Percentiles rank a stretch among this genome's conserved stretches.
Conservation (phyloP, 257 asterid genomes). For the Lycium barbarum region DNA sequence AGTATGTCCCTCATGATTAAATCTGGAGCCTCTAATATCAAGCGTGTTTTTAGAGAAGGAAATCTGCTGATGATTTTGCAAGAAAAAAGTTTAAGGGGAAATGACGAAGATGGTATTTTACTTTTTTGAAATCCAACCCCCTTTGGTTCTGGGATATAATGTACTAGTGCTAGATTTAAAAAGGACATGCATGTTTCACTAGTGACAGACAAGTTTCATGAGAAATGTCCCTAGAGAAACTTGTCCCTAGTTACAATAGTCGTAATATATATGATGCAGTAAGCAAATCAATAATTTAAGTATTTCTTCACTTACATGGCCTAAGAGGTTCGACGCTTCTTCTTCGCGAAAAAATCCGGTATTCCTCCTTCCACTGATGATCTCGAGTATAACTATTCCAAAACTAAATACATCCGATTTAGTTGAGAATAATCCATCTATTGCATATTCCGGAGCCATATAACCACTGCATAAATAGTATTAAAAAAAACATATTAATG, state of each 20-base stretch:
- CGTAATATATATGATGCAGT: too few relatives aligned
- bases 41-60: neutral
- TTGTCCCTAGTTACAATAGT: neutral
- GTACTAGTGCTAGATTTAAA: too few relatives aligned
- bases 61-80: neutral
- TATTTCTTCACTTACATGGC: neutral
- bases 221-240: too few relatives aligned
- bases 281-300: neutral
- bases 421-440: slow-evolving; percentile 22
- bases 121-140: neutral
- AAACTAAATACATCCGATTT: slow-evolving; percentile 27
- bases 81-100: neutral
- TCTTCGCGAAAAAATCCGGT: slow-evolving; percentile 21
- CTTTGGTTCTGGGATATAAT: neutral
- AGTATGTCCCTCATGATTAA: too few relatives aligned
- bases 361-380: slow-evolving; percentile 16
- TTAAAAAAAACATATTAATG: neutral
- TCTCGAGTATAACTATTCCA: slow-evolving; percentile 26
- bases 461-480: neutral
- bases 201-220: too few relatives aligned
- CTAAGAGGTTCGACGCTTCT: slow-evolving; percentile 10
- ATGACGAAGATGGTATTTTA: neutral
- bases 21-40: too few relatives aligned
- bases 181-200: too few relatives aligned
- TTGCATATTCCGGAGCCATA: slow-evolving; percentile 28